Evolutionary conservation across 176 grass and related monocot genomes (phyloP), one percentile per base, ranked within the genome.

Genomic region (Bromus sterilis): DNA sequence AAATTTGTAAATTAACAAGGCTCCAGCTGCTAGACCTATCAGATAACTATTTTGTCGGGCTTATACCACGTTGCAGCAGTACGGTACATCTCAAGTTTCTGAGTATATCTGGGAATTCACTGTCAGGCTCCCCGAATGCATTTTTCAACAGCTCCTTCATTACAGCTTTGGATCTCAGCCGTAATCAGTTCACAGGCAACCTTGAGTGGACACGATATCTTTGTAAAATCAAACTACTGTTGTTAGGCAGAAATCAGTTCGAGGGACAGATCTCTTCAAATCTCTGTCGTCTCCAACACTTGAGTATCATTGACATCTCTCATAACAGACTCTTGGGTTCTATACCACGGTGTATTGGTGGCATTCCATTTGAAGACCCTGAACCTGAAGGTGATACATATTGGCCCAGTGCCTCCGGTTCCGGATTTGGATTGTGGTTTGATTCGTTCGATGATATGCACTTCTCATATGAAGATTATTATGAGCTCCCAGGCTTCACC

Each of bases 311-410:
- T 28, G 83, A 86, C 24, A 29, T 86, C 1, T 86, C 83, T 0
- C n/a, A 85, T 2, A 89, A 85, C 10, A 64, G 44, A 29, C 21
- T 90, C n/a, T 59, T 11, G 0, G 76, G 80, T 28, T 51, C 51
- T 29, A 24, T 91, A 62, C 89, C 60, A 39, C n/a, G 67, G 43
- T 90, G 88, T 49, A 59, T 91, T 31, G 77, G 34, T n/a, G 1
- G 15, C 16, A 70, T 91, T 23, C 10, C 30, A 40, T 80, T 80
- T 11, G 34, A 31, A 39, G 0, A 18, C 4, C 9, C 0, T 53
- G 13, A 14, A n/a, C n/a, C n/a, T n/a, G n/a, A n/a, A n/a, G n/a
- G n/a, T n/a, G n/a, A n/a, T n/a, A n/a, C n/a, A n/a, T n/a, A n/a
- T n/a, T n/a, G n/a, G n/a, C n/a, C n/a, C n/a, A n/a, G n/a, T n/a